phyloP scores from a whole-genome alignment of 148 eudicot genomes.

The Gaultheria prostrata region DNA sequence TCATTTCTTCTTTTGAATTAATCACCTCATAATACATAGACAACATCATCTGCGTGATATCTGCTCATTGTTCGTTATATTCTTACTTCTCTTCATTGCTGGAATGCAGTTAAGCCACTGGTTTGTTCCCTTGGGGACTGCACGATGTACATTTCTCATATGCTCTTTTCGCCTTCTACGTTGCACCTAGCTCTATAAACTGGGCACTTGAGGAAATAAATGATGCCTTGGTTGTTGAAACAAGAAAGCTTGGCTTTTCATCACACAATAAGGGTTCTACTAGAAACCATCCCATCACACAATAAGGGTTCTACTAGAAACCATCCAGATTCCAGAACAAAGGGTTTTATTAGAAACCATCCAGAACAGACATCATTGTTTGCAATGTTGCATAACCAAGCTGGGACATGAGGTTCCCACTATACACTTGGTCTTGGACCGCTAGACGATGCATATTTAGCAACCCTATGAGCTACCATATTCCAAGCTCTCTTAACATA shows the following conservation, averaged over 20 bases:
- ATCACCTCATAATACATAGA: neutral
- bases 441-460: neutral
- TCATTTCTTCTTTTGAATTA: neutral
- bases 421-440: neutral
- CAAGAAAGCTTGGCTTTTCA: neutral
- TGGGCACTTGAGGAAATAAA: neutral
- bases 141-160: neutral
- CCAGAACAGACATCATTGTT: neutral
- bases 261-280: neutral
- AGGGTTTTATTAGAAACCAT: no score
- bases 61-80: neutral
- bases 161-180: neutral
- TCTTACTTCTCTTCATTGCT: neutral
- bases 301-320: no score
- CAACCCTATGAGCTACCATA: neutral
- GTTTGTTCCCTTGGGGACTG: neutral
- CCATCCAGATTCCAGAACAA: no score
- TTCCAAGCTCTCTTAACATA: neutral
- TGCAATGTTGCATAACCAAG: neutral
- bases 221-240: neutral
- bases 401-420: neutral
- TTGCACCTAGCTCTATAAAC: conserved; percentile 4
- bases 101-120: neutral
- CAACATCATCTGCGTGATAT: neutral
- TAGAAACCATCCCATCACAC: neutral